Evolutionary conservation across 805 yeast species (phyloP).

Genomic region (Wickerhamomyces strasburgensis): DNA sequence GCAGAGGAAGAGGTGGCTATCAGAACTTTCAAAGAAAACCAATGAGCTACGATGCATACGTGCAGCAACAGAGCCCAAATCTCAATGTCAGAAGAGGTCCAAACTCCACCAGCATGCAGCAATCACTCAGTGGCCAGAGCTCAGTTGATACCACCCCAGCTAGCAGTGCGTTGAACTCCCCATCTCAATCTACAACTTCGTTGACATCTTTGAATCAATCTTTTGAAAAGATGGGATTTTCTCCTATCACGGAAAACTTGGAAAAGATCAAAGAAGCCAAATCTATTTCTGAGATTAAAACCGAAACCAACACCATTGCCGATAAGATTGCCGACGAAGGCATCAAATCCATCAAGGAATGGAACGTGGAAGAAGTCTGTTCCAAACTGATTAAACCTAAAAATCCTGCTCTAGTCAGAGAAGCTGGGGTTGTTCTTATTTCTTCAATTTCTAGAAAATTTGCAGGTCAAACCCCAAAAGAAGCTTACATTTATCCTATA

Average conservation of each 20-base stretch:
- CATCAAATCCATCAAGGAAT: constrained; percentile 44
- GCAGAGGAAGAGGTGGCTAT: constrained; percentile 8
- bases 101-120: constrained; percentile 10
- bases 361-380: constrained; percentile 61
- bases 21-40: constrained; percentile 18
- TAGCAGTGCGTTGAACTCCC: constrained; percentile 27
- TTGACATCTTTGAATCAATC: constrained; percentile 69
- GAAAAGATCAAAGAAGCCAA: constrained; percentile 40
- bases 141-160: constrained; percentile 23
- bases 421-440: constrained; percentile 62
- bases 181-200: constrained; percentile 63
- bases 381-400: constrained; percentile 69
- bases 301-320: constrained; percentile 36
- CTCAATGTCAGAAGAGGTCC: constrained; percentile 16
- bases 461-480: constrained; percentile 67
- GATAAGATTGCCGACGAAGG: constrained; percentile 44
- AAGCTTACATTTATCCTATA: constrained; percentile 64
- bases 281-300: constrained; percentile 32
- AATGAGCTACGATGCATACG: constrained; percentile 24
- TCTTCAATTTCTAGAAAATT: constrained; percentile 55
- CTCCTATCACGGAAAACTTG: constrained; percentile 64
- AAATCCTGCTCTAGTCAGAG: constrained; percentile 69
- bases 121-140: constrained; percentile 12
- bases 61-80: constrained; percentile 14
- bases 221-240: constrained; percentile 53